Evolutionary conservation across 2,329 filamentous ascomycete genomes (phyloP).

Genomic region (Keithomyces neogunnii): DNA sequence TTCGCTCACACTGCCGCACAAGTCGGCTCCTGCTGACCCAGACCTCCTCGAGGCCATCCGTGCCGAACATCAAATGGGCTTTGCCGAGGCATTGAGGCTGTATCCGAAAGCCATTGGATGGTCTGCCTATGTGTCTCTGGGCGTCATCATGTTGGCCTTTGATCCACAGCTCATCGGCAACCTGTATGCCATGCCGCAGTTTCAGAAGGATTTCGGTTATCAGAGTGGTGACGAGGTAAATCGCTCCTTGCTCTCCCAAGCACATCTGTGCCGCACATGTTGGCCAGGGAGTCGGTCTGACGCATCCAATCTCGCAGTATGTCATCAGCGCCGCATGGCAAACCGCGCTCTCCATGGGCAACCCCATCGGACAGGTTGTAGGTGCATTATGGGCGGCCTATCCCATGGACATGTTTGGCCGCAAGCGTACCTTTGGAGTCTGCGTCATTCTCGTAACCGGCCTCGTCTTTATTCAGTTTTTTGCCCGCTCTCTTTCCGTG

Average conservation of each 20-base stretch:
- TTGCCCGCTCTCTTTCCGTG: conserved; percentile 25
- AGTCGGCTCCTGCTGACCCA: conserved; percentile 5
- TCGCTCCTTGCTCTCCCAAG: neutral
- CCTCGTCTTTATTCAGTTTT: conserved; percentile 24
- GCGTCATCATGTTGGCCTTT: conserved; percentile 55
- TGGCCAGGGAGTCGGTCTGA: neutral
- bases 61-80: conserved; percentile 30
- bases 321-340: conserved; percentile 36
- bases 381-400: conserved; percentile 42
- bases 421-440: conserved; percentile 42
- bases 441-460: conserved; percentile 26
- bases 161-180: conserved; percentile 57
- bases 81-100: conserved; percentile 30
- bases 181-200: conserved; percentile 51
- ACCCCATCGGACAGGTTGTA: conserved; percentile 47
- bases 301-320: conserved; percentile 13
- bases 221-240: conserved; percentile 26
- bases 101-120: conserved; percentile 41
- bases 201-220: conserved; percentile 48
- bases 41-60: conserved; percentile 27
- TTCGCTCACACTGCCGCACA: neutral
- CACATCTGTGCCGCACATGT: neutral
- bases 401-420: conserved; percentile 25
- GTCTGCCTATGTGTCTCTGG: conserved; percentile 51
- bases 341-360: conserved; percentile 41